Evolutionary conservation across 768 basidiomycete species (phyloP), one percentile per base, ranked within the genome.

Genomic region (Pisolithus microcarpus): DNA sequence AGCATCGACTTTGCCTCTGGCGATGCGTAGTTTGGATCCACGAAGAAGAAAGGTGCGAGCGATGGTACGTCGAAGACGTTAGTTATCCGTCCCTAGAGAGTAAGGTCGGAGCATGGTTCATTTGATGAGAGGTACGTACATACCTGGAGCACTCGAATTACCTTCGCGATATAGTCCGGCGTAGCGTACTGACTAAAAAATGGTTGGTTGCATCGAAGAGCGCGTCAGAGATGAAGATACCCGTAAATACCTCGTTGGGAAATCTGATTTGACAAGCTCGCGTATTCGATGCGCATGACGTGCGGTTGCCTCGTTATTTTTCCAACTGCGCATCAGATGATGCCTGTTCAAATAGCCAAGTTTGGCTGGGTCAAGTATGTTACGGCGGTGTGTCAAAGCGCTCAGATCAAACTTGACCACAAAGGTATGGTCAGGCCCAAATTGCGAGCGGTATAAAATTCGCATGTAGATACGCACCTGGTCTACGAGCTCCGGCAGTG

Each of bases 341-440:
- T 87, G 83, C 61, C 91, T 92, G 65, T 98, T 97, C 49, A 98
- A 70, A 62, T 85, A 90, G 58, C 85, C 83, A 15, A 99, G 76
- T 61, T 96, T 96, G 9, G 68, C 67, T 0, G 79, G 76, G 55
- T 93, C 90, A 13, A 98, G 77, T 15, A 82, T 78, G n/a, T 87
- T 81, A 53, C 91, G 85, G 28, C 91, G 80, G 50, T 89, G 89
- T 0, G 90, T 95, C 39, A 97, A 61, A 3, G 77, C 76, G 0
- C 77, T 67, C 23, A 97, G 72, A 46, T 91, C 84, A 60, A 97
- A 97, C 81, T 91, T 21, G 28, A 19, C 30, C 19, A 19, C 1
- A 18, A 4, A 38, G 10, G 15, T 18, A 21, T 38, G 0, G 43
- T 51, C n/a, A 11, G 48, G 44, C 37, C 38, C 23, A 47, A 34